A percentile compares a stretch with the other conserved stretches of the same genome.
Conservation (phyloP, 164 flowering plant species). For the Liquidambar formosana region DNA sequence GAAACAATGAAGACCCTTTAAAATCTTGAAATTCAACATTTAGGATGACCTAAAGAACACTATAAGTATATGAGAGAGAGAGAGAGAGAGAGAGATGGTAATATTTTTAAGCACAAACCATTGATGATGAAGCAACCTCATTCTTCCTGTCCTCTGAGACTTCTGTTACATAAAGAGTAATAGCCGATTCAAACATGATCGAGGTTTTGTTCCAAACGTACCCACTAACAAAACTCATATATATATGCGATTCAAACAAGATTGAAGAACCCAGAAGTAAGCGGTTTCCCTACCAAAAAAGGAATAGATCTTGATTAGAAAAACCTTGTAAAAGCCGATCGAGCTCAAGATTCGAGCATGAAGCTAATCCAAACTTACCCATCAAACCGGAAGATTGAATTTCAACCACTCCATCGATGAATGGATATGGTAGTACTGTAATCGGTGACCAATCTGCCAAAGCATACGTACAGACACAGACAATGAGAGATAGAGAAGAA, state of each 20-base stretch:
- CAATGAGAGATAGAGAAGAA: conserved; percentile 2
- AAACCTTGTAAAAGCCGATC: background rate
- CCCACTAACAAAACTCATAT: no score
- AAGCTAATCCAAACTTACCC: background rate
- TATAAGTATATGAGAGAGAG: no score
- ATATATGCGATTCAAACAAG: background rate
- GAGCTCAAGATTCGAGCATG: background rate
- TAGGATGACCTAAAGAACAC: no score
- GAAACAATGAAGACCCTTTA: background rate
- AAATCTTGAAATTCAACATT: background rate
- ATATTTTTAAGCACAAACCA: conserved; percentile 2
- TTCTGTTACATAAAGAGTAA: background rate
- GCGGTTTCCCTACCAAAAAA: background rate
- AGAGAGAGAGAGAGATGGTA: no score
- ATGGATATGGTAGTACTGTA: no score
- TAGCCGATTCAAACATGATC: background rate
- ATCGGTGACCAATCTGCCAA: background rate
- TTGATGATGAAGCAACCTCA: background rate
- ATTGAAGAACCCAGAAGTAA: background rate
- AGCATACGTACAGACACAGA: background rate
- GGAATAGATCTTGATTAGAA: background rate
- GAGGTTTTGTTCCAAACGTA: no score
- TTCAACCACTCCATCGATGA: background rate
- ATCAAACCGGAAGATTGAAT: background rate
- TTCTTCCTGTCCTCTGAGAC: background rate